phyloP scores from a whole-genome alignment of 2,329 filamentous ascomycete species.

The Zymoseptoria crescenta region DNA sequence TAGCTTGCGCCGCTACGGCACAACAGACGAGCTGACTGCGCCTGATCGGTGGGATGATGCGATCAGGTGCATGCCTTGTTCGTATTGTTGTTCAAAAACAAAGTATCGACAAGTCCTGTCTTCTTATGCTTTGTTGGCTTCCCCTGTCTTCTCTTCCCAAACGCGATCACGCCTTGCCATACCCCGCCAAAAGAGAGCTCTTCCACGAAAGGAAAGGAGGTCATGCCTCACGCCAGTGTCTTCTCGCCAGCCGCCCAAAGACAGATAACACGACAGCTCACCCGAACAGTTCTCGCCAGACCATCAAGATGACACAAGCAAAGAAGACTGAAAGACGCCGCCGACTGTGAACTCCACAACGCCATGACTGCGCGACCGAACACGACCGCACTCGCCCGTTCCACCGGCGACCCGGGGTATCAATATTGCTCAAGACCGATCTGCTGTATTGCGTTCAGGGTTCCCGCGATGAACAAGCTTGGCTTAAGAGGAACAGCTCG shows the following conservation, averaged over 20 bases:
- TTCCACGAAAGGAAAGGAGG: neutral
- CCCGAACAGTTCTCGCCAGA: no score
- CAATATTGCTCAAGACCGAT: neutral
- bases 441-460: no score
- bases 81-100: no score
- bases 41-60: no score
- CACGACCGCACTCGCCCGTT: neutral
- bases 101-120: no score
- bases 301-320: neutral
- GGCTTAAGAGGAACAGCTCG: neutral
- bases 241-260: neutral
- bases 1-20: neutral
- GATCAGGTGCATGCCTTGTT: no score
- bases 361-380: neutral
- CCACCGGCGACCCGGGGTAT: neutral
- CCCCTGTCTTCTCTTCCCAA: neutral
- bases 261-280: neutral
- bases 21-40: no score
- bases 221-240: neutral
- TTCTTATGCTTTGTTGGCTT: neutral
- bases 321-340: neutral
- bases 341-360: neutral
- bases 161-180: neutral
- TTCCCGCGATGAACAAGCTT: neutral
- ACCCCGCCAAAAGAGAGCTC: neutral